Percentiles rank a stretch among this genome's conserved stretches.
Evolutionary conservation across 345 rosid genomes (phyloP).

Genomic region (Populus deltoides): DNA sequence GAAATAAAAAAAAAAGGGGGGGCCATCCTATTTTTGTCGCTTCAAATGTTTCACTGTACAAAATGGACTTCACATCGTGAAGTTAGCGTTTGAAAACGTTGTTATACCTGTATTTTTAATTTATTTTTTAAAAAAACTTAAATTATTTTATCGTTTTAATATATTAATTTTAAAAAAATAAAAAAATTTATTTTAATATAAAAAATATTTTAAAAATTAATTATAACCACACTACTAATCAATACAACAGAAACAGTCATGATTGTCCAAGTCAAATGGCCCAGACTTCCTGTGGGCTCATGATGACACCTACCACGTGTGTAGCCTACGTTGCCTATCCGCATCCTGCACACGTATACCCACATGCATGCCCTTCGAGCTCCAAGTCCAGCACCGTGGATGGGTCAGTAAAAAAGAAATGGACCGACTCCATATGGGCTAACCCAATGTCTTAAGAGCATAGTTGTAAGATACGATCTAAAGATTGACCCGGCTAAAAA

Average conservation of each 20-base stretch:
- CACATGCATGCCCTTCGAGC: not conserved
- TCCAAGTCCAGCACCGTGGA: conserved; percentile 2
- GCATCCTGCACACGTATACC: not conserved
- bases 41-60: not conserved
- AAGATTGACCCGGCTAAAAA: too few species aligned
- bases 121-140: too few species aligned
- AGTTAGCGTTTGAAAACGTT: too few species aligned
- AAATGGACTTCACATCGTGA: conserved; percentile 1
- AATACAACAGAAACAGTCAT: conserved; percentile 9
- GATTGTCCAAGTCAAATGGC: not conserved
- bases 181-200: too few species aligned
- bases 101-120: too few species aligned
- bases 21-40: not conserved
- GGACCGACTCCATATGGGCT: conserved; percentile 1
- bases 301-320: not conserved
- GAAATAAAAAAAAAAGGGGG: not conserved
- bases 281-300: not conserved
- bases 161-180: too few species aligned
- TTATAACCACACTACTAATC: too few species aligned
- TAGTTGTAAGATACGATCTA: too few species aligned
- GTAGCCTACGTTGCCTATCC: not conserved
- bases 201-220: too few species aligned
- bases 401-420: conserved; percentile 12
- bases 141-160: too few species aligned
- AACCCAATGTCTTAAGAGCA: not conserved